These are phyloP conservation scores for Neonectria neomacrospora DNA, from an alignment of 2,329 filamentous ascomycete genomes.

Conservation along the genomic window DNA sequence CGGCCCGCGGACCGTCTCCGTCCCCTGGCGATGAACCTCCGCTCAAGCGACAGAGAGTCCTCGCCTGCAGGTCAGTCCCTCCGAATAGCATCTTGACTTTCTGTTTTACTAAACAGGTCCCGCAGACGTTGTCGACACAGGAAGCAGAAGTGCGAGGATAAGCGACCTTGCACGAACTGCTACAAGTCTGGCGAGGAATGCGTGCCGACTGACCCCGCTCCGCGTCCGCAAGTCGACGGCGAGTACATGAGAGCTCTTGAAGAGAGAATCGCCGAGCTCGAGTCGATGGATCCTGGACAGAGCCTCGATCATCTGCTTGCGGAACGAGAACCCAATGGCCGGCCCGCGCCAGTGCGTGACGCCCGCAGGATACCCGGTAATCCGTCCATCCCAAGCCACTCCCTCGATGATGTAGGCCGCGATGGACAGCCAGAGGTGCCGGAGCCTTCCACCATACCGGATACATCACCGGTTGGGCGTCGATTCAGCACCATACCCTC, in stretches of 20 bases:
- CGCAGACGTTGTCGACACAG: slow-evolving; percentile 37
- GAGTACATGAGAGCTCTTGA: slow-evolving; percentile 35
- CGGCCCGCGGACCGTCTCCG: slow-evolving; percentile 12
- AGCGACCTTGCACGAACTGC: slow-evolving; percentile 41
- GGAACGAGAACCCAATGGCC: background rate
- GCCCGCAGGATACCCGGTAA: background rate
- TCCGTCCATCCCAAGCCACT: background rate
- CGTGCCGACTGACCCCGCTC: slow-evolving; percentile 31
- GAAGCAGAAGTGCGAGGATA: slow-evolving; percentile 41
- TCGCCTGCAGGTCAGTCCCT: slow-evolving; percentile 31
- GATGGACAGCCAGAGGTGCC: background rate
- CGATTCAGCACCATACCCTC: background rate
- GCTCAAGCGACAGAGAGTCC: slow-evolving; percentile 29
- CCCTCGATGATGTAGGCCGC: background rate
- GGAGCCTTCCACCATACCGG: background rate
- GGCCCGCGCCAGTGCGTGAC: background rate
- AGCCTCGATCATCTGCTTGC: slow-evolving; percentile 36
- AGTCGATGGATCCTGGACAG: slow-evolving; percentile 26
- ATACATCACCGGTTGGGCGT: background rate
- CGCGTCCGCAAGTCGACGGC: slow-evolving; percentile 29
- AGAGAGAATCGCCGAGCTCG: slow-evolving; percentile 34
- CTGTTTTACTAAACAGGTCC: background rate
- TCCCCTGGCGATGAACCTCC: slow-evolving; percentile 27
- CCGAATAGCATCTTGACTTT: background rate
- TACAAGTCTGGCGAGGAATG: slow-evolving; percentile 38